These are phyloP conservation scores for Venturia carpophila DNA, from an alignment of 2,329 filamentous ascomycete genomes.

Conservation along the genomic window DNA sequence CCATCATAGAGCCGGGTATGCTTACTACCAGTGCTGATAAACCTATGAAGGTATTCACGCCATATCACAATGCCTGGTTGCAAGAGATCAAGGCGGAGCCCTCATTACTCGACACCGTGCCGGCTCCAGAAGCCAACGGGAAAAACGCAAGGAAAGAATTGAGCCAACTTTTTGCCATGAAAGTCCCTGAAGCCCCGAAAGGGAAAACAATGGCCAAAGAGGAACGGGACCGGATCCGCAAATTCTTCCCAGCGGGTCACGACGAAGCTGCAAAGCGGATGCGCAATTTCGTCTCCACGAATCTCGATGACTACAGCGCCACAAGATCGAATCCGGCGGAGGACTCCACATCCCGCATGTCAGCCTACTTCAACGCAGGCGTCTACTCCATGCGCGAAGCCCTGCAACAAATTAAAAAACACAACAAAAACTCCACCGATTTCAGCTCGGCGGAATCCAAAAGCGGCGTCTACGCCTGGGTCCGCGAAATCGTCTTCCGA, in stretches of 20 bases:
- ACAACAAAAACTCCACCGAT: constrained; percentile 36
- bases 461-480: constrained; percentile 38
- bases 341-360: constrained; percentile 37
- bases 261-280: constrained; percentile 35
- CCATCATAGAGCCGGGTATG: constrained; percentile 39
- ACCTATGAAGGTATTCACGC: constrained; percentile 46
- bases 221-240: constrained; percentile 34
- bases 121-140: constrained; percentile 35
- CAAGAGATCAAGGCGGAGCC: constrained; percentile 36
- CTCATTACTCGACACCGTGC: constrained; percentile 36
- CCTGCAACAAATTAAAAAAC: constrained; percentile 34
- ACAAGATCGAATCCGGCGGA: constrained; percentile 37
- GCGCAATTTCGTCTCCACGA: constrained; percentile 34
- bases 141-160: constrained; percentile 26
- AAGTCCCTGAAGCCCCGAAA: constrained; percentile 31
- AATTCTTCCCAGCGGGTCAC: constrained; percentile 40
- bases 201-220: constrained; percentile 36
- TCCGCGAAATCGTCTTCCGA: constrained; percentile 45
- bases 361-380: constrained; percentile 40
- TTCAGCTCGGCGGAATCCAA: constrained; percentile 35
- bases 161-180: constrained; percentile 27
- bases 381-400: constrained; percentile 41
- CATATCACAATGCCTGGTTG: constrained; percentile 43
- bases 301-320: constrained; percentile 35
- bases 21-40: constrained; percentile 36